Base-by-base conservation (phyloP, 331 rosid species). In the Arachis monticola region DNA sequence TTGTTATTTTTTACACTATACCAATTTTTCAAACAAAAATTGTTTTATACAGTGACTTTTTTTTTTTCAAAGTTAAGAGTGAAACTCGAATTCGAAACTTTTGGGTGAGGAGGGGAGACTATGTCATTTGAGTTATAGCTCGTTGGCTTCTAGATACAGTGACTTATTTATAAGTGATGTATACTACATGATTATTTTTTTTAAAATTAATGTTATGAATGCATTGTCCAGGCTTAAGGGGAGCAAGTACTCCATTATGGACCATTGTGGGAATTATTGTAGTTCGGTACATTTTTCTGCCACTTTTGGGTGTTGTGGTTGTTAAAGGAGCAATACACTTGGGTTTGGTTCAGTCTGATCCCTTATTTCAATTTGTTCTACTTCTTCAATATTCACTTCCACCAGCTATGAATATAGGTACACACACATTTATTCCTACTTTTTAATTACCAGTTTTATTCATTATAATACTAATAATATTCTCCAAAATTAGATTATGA, bases 381-480 rank as follows among this genome's bases (percentile, higher is more conserved):
- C 77, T 87, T 5, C 89, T 85, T 66, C 91, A 87, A 8, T 87
- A 74, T 72, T 62, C 91, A 58, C 42, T 85, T 55, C 91, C 91
- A 0, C 89, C 91, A 11, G 91, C 91, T 51, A 85, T 87, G 84
- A 85, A 82, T 66, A 80, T 87, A 76, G 91, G 91, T 87, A 81
- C 7, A 38, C 41, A 38, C 41, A 38, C 5, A 2, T 38, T 5
- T 30, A 70, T 9, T 42, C 12, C 17, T 68, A 4, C 65, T 50
- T n/a, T 51, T 31, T 38, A 47, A 9, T 14, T 64, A 22, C 4
- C 41, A 38, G 0, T 3, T 38, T 38, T 5, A 38, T 38, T 38
- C 1, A 38, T 38, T 38, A 38, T 38, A 0, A 38, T 38, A 38
- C 41, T 38, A 35, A 35, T 35, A 38, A 38, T 4, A 38, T 27